Percentiles rank a stretch among this genome's conserved stretches.
Conservation (phyloP, 2,329 filamentous ascomycete species). For the Neonectria coccinea region DNA sequence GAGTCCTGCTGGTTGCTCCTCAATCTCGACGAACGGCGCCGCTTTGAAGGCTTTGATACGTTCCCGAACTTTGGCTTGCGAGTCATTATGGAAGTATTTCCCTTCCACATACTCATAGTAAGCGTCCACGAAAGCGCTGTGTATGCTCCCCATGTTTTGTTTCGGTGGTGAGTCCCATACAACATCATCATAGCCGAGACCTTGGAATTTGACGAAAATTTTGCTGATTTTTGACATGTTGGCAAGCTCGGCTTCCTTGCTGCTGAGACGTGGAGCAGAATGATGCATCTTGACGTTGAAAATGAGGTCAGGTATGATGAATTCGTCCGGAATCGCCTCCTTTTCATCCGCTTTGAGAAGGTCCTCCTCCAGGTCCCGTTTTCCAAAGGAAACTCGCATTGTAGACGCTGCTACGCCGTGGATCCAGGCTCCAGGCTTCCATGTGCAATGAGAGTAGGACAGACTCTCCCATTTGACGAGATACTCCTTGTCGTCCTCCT, state of each 20-base stretch:
- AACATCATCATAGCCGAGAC: slow-evolving; percentile 87
- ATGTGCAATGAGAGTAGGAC: slow-evolving; percentile 85
- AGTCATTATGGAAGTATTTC: slow-evolving; percentile 72
- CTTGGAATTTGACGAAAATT: slow-evolving; percentile 91
- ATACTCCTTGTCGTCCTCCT: slow-evolving; percentile 84
- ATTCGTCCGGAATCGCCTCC: slow-evolving; percentile 90
- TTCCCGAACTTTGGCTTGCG: slow-evolving; percentile 70
- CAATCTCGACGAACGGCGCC: slow-evolving; percentile 75
- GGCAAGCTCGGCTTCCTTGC: slow-evolving; percentile 76
- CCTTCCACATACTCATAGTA: slow-evolving; percentile 89
- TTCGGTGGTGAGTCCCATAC: slow-evolving; percentile 89
- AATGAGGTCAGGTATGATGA: slow-evolving; percentile 87
- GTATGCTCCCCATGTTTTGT: slow-evolving; percentile 72
- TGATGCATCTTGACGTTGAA: slow-evolving; percentile 75
- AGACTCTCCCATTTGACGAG: slow-evolving; percentile 86
- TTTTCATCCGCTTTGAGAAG: slow-evolving; percentile 74
- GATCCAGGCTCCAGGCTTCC: slow-evolving; percentile 92
- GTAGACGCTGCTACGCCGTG: slow-evolving; percentile 72
- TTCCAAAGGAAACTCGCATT: slow-evolving; percentile 83
- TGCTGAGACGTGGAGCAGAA: slow-evolving; percentile 62
- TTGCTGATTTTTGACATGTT: slow-evolving; percentile 78
- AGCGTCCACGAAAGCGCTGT: slow-evolving; percentile 82
- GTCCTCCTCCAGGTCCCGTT: slow-evolving; percentile 71
- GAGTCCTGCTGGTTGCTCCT: slow-evolving; percentile 78
- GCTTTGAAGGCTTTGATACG: slow-evolving; percentile 76